Conservation (phyloP, 345 rosid species). For the Linum tenue region DNA sequence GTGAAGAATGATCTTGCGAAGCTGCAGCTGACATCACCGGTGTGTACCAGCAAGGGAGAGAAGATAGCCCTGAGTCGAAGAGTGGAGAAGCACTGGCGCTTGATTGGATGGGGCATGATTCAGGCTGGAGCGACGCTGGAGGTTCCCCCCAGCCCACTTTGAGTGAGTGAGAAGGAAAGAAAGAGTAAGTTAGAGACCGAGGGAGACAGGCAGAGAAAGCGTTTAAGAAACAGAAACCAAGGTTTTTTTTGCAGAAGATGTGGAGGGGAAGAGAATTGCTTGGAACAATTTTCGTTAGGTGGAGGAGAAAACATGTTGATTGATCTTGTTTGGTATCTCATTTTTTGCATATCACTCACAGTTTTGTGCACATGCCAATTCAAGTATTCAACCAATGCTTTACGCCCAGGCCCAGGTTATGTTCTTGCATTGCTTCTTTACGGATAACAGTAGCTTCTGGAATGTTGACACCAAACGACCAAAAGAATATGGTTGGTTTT, state of each 20-base stretch:
- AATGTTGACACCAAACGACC: too few species aligned
- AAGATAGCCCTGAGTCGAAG: slow-evolving; percentile 75
- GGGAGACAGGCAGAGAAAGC: background rate
- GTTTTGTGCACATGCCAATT: too few species aligned
- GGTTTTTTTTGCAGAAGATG: slow-evolving; percentile 10
- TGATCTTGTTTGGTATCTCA: background rate
- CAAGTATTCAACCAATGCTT: too few species aligned
- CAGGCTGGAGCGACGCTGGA: slow-evolving; percentile 81
- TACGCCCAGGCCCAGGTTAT: too few species aligned
- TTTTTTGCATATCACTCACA: background rate
- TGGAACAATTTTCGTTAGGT: slow-evolving; percentile 43
- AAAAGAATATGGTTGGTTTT: too few species aligned
- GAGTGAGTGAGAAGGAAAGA: background rate
- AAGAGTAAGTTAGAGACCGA: background rate
- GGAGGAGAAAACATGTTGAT: slow-evolving; percentile 37
- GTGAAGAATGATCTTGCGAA: slow-evolving; percentile 87
- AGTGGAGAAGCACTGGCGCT: slow-evolving; percentile 93
- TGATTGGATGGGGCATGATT: slow-evolving; percentile 95
- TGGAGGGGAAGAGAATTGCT: slow-evolving; percentile 38
- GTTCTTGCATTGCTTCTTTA: too few species aligned
- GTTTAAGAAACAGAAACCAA: background rate
- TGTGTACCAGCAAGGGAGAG: slow-evolving; percentile 88
- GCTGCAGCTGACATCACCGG: slow-evolving; percentile 79
- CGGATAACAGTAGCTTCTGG: too few species aligned
- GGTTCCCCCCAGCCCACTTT: slow-evolving; percentile 50